phyloP scores from a whole-genome alignment of 108 stramenopile species.

The Pseudonitzschia multistriata region DNA sequence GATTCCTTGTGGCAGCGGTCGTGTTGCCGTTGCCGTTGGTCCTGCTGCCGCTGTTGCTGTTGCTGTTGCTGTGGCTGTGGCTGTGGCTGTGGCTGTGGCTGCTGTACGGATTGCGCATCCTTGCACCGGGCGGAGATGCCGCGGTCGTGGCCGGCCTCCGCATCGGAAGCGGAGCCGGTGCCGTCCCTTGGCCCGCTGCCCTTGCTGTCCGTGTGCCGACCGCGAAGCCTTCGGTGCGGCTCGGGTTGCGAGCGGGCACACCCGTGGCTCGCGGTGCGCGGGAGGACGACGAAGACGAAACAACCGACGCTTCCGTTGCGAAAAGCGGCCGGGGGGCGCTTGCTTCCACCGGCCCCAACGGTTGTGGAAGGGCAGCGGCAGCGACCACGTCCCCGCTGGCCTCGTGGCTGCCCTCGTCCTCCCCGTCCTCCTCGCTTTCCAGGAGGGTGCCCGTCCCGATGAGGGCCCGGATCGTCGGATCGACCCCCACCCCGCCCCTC shows the following conservation, averaged over 20 bases:
- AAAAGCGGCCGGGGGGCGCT: too few species aligned
- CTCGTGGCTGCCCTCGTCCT: slow-evolving; percentile 21
- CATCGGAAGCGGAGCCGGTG: not conserved
- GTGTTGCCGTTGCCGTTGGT: not conserved
- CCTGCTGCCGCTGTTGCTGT: slow-evolving; percentile 15
- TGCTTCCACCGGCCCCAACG: too few species aligned
- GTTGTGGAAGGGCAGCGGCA: not conserved
- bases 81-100: not conserved
- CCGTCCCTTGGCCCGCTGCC: too few species aligned
- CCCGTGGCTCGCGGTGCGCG: too few species aligned
- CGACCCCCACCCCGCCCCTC: slow-evolving; percentile 62
- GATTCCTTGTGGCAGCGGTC: slow-evolving; percentile 33
- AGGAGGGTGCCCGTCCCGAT: slow-evolving; percentile 49
- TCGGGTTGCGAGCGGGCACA: too few species aligned
- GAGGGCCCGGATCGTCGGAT: slow-evolving; percentile 78
- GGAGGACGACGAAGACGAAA: too few species aligned
- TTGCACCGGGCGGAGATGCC: not conserved
- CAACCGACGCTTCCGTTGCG: too few species aligned
- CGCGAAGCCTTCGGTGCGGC: too few species aligned
- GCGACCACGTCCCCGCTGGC: slow-evolving; percentile 1
- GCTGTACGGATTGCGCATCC: not conserved
- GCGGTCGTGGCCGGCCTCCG: not conserved
- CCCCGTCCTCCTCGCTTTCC: slow-evolving; percentile 26
- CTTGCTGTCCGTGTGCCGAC: too few species aligned
- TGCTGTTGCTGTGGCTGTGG: slow-evolving; percentile 11